These are phyloP conservation scores for Diplodia sapinea DNA, from an alignment of 2,329 filamentous ascomycete species.

Conservation along the genomic window DNA sequence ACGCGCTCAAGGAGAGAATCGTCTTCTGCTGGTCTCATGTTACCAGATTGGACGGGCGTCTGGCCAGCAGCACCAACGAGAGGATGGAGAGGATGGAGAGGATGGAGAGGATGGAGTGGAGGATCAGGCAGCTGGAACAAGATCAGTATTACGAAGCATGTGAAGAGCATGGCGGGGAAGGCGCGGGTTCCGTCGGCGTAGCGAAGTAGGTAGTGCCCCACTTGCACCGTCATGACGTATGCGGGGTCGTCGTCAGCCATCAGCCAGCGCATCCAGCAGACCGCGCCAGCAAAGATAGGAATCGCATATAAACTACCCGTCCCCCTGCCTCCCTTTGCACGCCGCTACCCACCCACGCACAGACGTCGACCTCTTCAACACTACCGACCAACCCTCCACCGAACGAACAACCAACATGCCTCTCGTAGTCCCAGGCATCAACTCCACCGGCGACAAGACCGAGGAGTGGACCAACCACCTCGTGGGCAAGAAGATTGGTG, in stretches of 20 bases:
- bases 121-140: no score
- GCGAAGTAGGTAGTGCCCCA: slow-evolving; percentile 3
- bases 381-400: background rate
- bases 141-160: no score
- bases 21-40: no score
- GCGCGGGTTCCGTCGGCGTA: slow-evolving; percentile 22
- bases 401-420: slow-evolving; percentile 47
- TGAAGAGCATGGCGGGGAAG: background rate
- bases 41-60: no score
- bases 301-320: background rate
- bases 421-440: slow-evolving; percentile 57
- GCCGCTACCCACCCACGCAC: background rate
- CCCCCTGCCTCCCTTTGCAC: background rate
- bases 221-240: slow-evolving; percentile 13
- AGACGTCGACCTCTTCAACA: background rate
- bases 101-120: background rate
- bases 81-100: background rate
- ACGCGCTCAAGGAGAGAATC: no score
- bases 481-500: slow-evolving; percentile 59
- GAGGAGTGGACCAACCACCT: slow-evolving; percentile 56
- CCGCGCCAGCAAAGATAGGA: background rate
- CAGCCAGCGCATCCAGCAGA: slow-evolving; percentile 13
- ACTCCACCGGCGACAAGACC: slow-evolving; percentile 46
- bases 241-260: background rate
- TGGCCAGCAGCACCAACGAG: no score